A percentile compares a stretch with the other conserved stretches of the same genome.
phyloP scores from a whole-genome alignment of 345 rosid genomes.

The Camelina sativa region DNA sequence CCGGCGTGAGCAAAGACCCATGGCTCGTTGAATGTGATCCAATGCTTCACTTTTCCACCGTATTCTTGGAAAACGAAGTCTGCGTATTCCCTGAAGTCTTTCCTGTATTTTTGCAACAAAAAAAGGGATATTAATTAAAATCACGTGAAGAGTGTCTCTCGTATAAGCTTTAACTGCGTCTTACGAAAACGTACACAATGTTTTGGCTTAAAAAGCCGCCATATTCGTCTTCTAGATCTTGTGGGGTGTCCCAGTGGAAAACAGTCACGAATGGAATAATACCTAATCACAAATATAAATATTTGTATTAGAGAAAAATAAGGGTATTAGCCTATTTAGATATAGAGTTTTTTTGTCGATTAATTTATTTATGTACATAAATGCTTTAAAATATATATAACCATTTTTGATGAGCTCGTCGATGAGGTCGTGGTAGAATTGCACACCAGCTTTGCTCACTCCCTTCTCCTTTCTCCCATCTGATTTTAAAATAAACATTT shows the following conservation, averaged over 20 bases:
- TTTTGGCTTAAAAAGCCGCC: conserved; percentile 42
- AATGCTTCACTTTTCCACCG: conserved; percentile 58
- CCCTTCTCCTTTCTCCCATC: conserved; percentile 56
- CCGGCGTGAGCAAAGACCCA: conserved; percentile 40
- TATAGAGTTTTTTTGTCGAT: neutral
- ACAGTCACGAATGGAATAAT: conserved; percentile 41
- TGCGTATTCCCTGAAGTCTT: conserved; percentile 37
- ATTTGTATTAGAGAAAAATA: neutral
- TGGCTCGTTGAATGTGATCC: conserved; percentile 65
- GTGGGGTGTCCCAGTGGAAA: conserved; percentile 46
- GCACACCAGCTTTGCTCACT: conserved; percentile 49
- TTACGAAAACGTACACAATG: conserved; percentile 39
- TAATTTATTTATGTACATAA: neutral
- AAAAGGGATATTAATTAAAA: neutral
- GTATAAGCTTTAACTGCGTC: too few species aligned
- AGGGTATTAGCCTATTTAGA: neutral
- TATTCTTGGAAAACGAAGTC: conserved; percentile 35
- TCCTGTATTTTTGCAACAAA: neutral
- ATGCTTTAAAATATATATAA: neutral
- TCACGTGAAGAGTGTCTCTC: neutral
- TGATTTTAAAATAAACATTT: neutral
- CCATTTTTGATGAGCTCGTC: conserved; percentile 51
- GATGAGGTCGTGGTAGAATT: conserved; percentile 58
- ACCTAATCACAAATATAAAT: neutral
- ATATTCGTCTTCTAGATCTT: conserved; percentile 46